phyloP scores from a whole-genome alignment of 2,329 filamentous ascomycete species.

The Conoideocrella luteorostrata region DNA sequence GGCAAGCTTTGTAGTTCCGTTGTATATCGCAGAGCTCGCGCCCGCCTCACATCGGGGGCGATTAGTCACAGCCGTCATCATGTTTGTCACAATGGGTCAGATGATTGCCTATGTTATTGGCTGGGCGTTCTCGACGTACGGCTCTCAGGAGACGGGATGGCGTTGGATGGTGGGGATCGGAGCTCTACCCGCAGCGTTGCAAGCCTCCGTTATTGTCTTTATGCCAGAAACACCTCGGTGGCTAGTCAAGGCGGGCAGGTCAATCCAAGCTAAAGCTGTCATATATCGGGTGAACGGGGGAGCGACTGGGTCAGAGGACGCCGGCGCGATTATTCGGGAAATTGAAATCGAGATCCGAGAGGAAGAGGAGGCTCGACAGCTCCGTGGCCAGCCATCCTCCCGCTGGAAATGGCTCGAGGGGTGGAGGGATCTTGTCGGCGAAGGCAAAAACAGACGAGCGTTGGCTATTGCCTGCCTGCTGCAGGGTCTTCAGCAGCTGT shows the following conservation, averaged over 20 bases:
- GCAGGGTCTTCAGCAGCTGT: constrained; percentile 82
- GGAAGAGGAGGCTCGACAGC: constrained; percentile 49
- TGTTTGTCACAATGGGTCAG: constrained; percentile 84
- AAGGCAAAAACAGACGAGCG: constrained; percentile 64
- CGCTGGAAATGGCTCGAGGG: constrained; percentile 35
- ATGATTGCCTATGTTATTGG: constrained; percentile 83
- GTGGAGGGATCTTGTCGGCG: constrained; percentile 48
- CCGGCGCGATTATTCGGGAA: constrained; percentile 55
- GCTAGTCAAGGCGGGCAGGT: constrained; percentile 64
- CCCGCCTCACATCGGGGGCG: constrained; percentile 70
- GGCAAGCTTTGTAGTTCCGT: constrained; percentile 73
- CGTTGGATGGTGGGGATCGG: constrained; percentile 88
- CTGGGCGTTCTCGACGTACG: constrained; percentile 61
- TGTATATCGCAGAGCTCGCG: constrained; percentile 84
- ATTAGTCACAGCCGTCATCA: constrained; percentile 71
- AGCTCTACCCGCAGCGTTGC: constrained; percentile 66
- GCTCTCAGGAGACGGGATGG: constrained; percentile 58
- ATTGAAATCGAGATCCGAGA: constrained; percentile 72
- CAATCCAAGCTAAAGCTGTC: constrained; percentile 56
- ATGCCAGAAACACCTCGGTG: constrained; percentile 89
- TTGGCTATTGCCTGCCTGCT: constrained; percentile 79
- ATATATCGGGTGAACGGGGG: constrained; percentile 58
- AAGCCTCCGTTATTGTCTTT: constrained; percentile 59
- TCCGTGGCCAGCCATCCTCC: constrained; percentile 22
- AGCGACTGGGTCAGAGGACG: constrained; percentile 37